A percentile compares a stretch with the other conserved stretches of the same genome.
phyloP scores from a whole-genome alignment of 345 rosid species.

The Moricandia arvensis region DNA sequence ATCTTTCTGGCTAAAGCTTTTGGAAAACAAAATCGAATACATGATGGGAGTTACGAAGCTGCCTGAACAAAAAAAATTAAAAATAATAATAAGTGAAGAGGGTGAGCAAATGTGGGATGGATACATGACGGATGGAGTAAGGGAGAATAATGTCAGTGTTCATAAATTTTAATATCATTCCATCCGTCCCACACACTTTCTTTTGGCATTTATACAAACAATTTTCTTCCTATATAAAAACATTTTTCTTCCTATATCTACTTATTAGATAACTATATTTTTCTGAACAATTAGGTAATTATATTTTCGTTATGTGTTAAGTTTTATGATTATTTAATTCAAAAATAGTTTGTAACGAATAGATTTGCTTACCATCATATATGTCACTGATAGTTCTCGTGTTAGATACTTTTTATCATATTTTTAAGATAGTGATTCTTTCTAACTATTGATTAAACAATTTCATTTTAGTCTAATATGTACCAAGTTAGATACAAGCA shows the following conservation, averaged over 20 bases:
- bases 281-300: background rate
- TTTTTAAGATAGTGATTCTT: background rate
- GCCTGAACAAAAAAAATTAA: background rate
- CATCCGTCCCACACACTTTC: background rate
- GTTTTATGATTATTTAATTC: background rate
- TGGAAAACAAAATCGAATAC: background rate
- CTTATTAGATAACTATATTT: background rate
- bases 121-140: background rate
- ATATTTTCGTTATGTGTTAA: background rate
- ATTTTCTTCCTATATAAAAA: background rate
- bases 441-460: background rate
- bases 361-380: background rate
- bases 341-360: background rate
- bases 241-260: background rate
- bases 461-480: background rate
- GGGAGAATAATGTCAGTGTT: background rate
- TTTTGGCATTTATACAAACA: background rate
- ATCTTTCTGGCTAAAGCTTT: slow-evolving; percentile 9
- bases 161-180: background rate
- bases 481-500: background rate
- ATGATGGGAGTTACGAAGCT: background rate
- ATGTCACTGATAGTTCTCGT: background rate
- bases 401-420: background rate
- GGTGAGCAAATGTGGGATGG: background rate
- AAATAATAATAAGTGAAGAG: background rate